Base-by-base conservation (phyloP, 495 filamentous ascomycete species). In the Podospora anserina region DNA sequence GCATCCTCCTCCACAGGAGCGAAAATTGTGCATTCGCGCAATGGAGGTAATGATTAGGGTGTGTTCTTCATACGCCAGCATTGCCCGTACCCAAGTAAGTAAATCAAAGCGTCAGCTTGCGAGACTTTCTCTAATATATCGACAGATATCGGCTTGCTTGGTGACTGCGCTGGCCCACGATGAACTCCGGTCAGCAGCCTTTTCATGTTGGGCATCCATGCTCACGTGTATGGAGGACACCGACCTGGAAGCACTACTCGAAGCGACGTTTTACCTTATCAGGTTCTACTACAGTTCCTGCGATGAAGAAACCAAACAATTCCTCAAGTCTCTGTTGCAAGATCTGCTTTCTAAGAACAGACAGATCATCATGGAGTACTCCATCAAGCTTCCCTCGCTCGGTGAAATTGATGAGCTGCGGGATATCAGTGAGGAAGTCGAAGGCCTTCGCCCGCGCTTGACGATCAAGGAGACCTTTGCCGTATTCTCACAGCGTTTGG, bases 1-100 rank as follows among this genome's bases (percentile, higher is more conserved):
- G 1, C 61, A 76, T 27, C 66, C 74, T 4, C 76, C 78, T 4
- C 76, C 88, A 27, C 81, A 86, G 30, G 92, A 97, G 71, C 90
- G 91, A 72, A 88, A 84, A 62, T 84, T 92, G 61, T 91, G 89
- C 66, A 81, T 99, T 2, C 86, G 86, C 66, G 95, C 91, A 1
- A 91, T 99, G 74, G 89, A 91, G 70, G 93, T 93, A 74, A 92
- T 98, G 90, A 88, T 97, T 60, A 86, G 82, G 69, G 79, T 94
- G 57, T 89, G 89, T 20, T 87, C 86, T 64, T 83, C 80, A 15
- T 87, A 90, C 78, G 85, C 91, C 16, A 89, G 85, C 68, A 88
- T 89, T 75, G 94, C 92, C 34, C 82, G 97, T 53, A 92, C 96
- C 61, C 95, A 97, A 83, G 92, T 93, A 79, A 66, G 82, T 74